Percentiles rank a stretch among this genome's conserved stretches.
Evolutionary conservation across 2,329 filamentous ascomycete genomes (phyloP).

Genomic region (Stachybotrys elegans): DNA sequence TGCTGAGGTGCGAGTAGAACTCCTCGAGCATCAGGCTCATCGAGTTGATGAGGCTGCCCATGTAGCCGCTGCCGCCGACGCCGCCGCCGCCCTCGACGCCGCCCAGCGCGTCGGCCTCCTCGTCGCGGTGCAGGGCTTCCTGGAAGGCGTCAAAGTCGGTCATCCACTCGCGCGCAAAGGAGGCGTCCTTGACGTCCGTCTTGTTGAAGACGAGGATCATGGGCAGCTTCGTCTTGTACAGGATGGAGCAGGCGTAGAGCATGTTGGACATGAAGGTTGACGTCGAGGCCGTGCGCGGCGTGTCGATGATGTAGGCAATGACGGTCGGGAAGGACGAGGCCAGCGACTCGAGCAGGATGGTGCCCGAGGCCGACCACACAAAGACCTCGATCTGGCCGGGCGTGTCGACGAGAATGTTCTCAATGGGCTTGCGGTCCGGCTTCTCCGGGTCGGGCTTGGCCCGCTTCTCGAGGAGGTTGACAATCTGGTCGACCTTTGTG

Average conservation of each 20-base stretch:
- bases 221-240: slow-evolving; percentile 97
- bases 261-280: slow-evolving; percentile 99
- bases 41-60: slow-evolving; percentile 91
- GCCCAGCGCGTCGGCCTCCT: slow-evolving; percentile 71
- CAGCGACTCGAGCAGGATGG: slow-evolving; percentile 86
- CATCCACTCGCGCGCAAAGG: slow-evolving; percentile 98
- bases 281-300: slow-evolving; percentile 85
- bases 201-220: slow-evolving; percentile 99
- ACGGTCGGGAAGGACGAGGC: slow-evolving; percentile 95
- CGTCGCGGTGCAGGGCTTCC: slow-evolving; percentile 73
- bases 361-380: slow-evolving; percentile 94
- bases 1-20: slow-evolving; percentile 89
- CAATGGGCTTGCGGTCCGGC: slow-evolving; percentile 58
- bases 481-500: slow-evolving; percentile 95
- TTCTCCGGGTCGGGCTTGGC: slow-evolving; percentile 58
- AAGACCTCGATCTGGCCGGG: slow-evolving; percentile 98
- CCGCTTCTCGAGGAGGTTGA: slow-evolving; percentile 84
- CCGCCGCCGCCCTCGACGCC: slow-evolving; percentile 62
- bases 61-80: slow-evolving; percentile 82
- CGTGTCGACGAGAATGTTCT: slow-evolving; percentile 89
- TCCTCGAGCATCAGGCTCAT: slow-evolving; percentile 98
- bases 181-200: slow-evolving; percentile 87
- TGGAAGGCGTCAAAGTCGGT: slow-evolving; percentile 97
- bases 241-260: slow-evolving; percentile 96
- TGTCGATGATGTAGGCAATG: slow-evolving; percentile 96